phyloP scores from a whole-genome alignment of 2,329 filamentous ascomycete species.

The Hortaea werneckii region DNA sequence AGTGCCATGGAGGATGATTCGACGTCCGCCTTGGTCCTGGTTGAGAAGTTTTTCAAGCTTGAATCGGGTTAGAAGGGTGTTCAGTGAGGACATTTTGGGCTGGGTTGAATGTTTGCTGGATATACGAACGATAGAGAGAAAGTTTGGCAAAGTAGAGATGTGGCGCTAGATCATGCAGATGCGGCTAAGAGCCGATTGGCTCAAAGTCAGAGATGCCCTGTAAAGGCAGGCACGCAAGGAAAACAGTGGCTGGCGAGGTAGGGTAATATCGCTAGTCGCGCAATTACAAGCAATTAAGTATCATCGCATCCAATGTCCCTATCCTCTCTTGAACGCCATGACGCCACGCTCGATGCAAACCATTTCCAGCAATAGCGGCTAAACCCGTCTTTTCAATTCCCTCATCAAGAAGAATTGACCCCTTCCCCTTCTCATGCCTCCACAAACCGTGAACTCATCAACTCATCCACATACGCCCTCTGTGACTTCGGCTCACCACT shows the following conservation, averaged over 20 bases:
- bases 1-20: slow-evolving; percentile 65
- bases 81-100: slow-evolving; percentile 5
- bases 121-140: background rate
- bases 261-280: too few species aligned
- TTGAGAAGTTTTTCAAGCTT: slow-evolving; percentile 24
- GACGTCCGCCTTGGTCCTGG: slow-evolving; percentile 65
- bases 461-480: slow-evolving; percentile 63
- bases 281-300: too few species aligned
- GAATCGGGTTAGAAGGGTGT: slow-evolving; percentile 22
- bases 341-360: background rate
- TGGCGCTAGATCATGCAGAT: background rate
- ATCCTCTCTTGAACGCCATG: background rate
- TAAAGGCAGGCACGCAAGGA: background rate
- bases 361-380: background rate
- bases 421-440: slow-evolving; percentile 20
- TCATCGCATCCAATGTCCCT: too few species aligned
- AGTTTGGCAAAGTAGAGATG: background rate
- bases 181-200: background rate
- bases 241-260: too few species aligned
- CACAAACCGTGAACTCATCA: slow-evolving; percentile 42
- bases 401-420: too few species aligned
- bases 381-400: background rate
- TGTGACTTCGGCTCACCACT: slow-evolving; percentile 46
- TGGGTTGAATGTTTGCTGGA: too few species aligned
- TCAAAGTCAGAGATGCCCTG: background rate